A percentile compares a stretch with the other conserved stretches of the same genome.
Conservation (phyloP, 2,329 filamentous ascomycete genomes). For the Aspergillus pseudoglaucus region DNA sequence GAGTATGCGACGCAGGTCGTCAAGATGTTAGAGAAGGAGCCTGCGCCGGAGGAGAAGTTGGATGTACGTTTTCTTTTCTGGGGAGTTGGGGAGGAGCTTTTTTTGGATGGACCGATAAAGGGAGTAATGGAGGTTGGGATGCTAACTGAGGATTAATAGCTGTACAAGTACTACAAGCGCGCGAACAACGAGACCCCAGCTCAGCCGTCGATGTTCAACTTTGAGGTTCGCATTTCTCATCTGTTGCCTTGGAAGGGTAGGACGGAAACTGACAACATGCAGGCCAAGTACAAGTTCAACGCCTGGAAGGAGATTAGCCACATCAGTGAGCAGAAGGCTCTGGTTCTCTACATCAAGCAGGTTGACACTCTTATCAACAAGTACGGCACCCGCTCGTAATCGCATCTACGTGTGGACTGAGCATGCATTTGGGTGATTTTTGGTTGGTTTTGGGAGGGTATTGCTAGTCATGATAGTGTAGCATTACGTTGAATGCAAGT, state of each 20-base stretch:
- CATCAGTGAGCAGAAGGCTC: conserved; percentile 58
- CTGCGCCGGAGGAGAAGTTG: conserved; percentile 20
- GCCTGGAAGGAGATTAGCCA: conserved; percentile 69
- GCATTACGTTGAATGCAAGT: neutral
- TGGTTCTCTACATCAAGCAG: conserved; percentile 67
- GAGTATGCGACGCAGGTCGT: conserved; percentile 26
- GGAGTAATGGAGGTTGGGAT: too few relatives aligned
- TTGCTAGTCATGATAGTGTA: neutral
- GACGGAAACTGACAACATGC: neutral
- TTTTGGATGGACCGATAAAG: neutral
- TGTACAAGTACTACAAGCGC: conserved; percentile 17
- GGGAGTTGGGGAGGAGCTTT: neutral
- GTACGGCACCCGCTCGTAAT: conserved; percentile 44
- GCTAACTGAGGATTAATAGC: conserved; percentile 1
- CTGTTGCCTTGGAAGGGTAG: neutral
- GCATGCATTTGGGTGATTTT: neutral
- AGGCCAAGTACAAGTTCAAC: conserved; percentile 75
- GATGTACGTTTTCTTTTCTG: conserved; percentile 21
- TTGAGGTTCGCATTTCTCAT: conserved; percentile 11
- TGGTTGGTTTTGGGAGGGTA: neutral
- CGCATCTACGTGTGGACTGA: neutral
- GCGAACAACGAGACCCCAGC: conserved; percentile 7
- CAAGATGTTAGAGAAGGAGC: conserved; percentile 21
- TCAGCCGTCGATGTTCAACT: conserved; percentile 11
- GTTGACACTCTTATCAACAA: conserved; percentile 66